A percentile compares a stretch with the other conserved stretches of the same genome.
phyloP scores from a whole-genome alignment of 345 rosid genomes.

The Brassica carinata region DNA sequence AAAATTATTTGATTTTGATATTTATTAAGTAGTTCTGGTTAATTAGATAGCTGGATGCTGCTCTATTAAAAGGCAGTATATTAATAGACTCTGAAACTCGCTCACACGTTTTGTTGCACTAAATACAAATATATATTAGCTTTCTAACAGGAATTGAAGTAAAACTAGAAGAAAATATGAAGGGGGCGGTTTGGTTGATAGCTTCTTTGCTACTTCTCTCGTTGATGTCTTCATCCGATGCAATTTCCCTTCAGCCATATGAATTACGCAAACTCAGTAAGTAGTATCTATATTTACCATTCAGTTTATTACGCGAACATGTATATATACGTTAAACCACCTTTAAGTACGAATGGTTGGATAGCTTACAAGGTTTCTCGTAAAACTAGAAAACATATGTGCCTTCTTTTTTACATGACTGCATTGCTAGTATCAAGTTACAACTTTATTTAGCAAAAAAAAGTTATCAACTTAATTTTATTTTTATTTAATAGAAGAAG shows the following conservation, averaged over 20 bases:
- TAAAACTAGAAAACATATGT: background rate
- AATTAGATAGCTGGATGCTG: background rate
- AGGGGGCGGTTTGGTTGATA: slow-evolving; percentile 4
- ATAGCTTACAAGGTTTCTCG: background rate
- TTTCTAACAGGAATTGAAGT: background rate
- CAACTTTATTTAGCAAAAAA: background rate
- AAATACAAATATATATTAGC: background rate
- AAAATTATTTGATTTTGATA: too few relatives aligned
- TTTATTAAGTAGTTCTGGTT: background rate
- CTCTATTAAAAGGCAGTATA: background rate
- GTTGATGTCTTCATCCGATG: background rate
- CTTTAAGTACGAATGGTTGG: background rate
- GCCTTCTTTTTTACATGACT: background rate
- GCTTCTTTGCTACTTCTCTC: slow-evolving; percentile 3
- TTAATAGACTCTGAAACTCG: background rate
- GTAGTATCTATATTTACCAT: background rate
- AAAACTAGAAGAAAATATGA: background rate
- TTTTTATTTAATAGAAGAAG: background rate
- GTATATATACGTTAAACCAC: background rate
- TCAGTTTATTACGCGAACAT: background rate
- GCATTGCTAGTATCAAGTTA: background rate
- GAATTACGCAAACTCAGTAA: slow-evolving; percentile 1
- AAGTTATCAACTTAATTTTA: background rate
- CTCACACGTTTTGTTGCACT: background rate
- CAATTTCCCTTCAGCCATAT: background rate